Conservation (phyloP, 139 green algal genomes). For the Deuterostichococcus epilithicus region DNA sequence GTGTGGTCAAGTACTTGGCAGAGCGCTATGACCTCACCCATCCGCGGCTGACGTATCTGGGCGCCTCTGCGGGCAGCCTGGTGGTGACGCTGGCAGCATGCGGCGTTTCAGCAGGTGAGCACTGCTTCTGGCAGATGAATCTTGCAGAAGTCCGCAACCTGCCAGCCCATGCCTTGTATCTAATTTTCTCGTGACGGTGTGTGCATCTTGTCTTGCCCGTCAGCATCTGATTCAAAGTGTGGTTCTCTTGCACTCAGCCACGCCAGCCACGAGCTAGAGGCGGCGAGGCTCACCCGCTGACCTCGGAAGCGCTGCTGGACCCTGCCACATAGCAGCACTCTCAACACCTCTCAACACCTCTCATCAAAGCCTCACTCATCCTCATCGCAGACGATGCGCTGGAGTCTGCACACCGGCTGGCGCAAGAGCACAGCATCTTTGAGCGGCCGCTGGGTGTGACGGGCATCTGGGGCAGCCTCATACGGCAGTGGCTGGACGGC, state of each 20-base stretch:
- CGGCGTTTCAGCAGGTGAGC: conserved; percentile 4
- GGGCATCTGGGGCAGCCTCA: conserved; percentile 63
- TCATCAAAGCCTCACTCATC: not conserved
- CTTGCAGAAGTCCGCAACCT: too few species aligned
- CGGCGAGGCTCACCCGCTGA: too few species aligned
- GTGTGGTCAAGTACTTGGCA: conserved; percentile 28
- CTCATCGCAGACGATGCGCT: conserved; percentile 8
- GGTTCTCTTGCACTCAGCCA: too few species aligned
- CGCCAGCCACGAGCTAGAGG: too few species aligned
- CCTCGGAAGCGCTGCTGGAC: too few species aligned
- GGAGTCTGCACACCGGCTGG: conserved; percentile 23
- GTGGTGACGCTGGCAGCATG: conserved; percentile 27
- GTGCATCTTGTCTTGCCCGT: too few species aligned
- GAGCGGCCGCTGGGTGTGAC: conserved; percentile 41
- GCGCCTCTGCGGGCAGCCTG: conserved; percentile 24
- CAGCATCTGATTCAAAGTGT: too few species aligned
- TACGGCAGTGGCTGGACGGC: conserved; percentile 63
- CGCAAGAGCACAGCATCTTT: conserved; percentile 36
- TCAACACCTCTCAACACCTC: too few species aligned
- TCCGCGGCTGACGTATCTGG: conserved; percentile 11
- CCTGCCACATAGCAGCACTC: too few species aligned
- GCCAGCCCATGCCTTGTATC: too few species aligned
- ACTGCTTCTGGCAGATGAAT: too few species aligned
- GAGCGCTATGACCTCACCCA: conserved; percentile 17
- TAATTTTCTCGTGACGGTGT: too few species aligned